Evolutionary conservation across 306 rosid genomes (phyloP), one percentile per base, ranked within the genome.

Genomic region (Lathyrus aphaca): DNA sequence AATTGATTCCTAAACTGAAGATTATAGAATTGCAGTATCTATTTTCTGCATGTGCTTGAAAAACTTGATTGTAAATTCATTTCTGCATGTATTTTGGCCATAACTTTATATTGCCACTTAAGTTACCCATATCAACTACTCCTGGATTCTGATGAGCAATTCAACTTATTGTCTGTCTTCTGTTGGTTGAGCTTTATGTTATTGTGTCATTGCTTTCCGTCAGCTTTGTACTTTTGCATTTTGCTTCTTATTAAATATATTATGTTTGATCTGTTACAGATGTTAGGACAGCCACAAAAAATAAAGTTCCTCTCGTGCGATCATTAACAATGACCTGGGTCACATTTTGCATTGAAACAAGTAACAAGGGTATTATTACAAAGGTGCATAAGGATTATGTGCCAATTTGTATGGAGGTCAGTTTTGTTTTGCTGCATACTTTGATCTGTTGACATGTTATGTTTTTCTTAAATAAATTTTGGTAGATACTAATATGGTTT

Each of bases 301-400:
- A 95, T 72, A 95, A 95, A 85, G 99, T 95, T 64, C 99, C 99
- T 45, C 97, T 95, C 60, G 99, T 95, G 67, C 95, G 99, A 48
- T 95, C 99, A 4, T 69, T 74, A 66, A 84, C 97, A 37, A 76
- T 95, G 82, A 85, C 84, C 64, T 95, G 99, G 99, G 88, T 95
- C 66, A 82, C 97, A 15, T 91, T 79, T 84, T 95, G 99, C 84
- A 80, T 91, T 69, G 99, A 95, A 81, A 84, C 95, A 42, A 95
- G 95, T 80, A 88, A 74, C 86, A 91, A 95, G 81, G 81, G 84
- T 63, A 75, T 86, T 76, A 76, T 95, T 71, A 72, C 84, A 6
- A 95, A 95, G 86, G 83, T 71, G 73, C 99, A 95, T 57, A 95
- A 95, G 88, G 99, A 95, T 66, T 95, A 91, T 64, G 97, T 95